Evolutionary conservation across 1,139 yeast species (phyloP).

Genomic region (Pichia sp.): DNA sequence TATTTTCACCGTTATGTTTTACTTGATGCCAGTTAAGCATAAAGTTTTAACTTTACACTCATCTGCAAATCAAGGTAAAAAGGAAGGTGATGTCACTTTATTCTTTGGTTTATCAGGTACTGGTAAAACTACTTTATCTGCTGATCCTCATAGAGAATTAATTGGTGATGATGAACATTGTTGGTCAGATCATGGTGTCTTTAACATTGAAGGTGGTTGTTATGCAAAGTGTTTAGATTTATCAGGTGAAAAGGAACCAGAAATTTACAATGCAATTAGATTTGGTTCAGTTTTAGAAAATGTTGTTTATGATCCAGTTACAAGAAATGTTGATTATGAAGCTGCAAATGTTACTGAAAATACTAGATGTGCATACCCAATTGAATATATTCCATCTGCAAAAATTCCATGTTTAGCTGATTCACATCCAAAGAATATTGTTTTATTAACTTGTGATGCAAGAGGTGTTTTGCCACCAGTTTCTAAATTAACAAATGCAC

Average conservation of each 20-base stretch:
- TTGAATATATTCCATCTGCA: constrained; percentile 93
- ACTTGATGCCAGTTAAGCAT: constrained; percentile 94
- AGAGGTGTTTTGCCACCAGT: constrained; percentile 98
- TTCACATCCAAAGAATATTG: constrained; percentile 85
- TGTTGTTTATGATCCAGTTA: constrained; percentile 73
- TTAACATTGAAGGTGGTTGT: constrained; percentile 99
- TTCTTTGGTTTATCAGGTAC: constrained; percentile 98
- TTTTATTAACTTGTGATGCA: constrained; percentile 94
- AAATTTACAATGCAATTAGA: constrained; percentile 89
- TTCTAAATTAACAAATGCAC: constrained; percentile 86
- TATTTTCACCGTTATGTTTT: constrained; percentile 97
- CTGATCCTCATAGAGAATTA: constrained; percentile 89
- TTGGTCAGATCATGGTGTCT: constrained; percentile 98
- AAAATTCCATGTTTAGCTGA: constrained; percentile 91
- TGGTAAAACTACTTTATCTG: constrained; percentile 95
- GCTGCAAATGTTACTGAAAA: constrained; percentile 86
- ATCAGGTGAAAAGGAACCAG: constrained; percentile 91
- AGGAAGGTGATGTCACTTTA: constrained; percentile 70
- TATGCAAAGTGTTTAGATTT: constrained; percentile 96
- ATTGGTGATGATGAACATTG: constrained; percentile 99
- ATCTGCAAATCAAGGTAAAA: constrained; percentile 83
- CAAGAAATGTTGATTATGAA: constrained; percentile 81
- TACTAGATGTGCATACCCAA: constrained; percentile 98
- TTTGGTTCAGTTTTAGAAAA: constrained; percentile 94
- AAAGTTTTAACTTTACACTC: constrained; percentile 91